Evolutionary conservation across 164 flowering plant genomes (phyloP), one percentile per base, ranked within the genome.

Genomic region (Nelumbo lutea): DNA sequence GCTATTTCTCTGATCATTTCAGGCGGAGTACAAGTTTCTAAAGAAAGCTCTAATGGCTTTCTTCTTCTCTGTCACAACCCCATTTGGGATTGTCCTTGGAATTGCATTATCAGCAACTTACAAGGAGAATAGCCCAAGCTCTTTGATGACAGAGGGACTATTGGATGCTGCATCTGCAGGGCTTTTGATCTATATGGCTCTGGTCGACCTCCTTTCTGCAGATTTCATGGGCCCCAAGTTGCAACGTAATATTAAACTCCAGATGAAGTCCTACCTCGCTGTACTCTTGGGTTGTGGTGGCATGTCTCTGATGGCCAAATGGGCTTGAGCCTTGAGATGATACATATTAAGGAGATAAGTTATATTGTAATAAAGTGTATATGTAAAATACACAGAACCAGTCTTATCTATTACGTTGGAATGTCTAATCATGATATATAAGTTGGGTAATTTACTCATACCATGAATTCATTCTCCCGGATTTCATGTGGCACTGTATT

Each of bases 171-270:
- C 69, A 50, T 82, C 85, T 0, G 86, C 86, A 0, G 84, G 85
- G 59, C 61, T 80, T 4, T 56, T 86, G 70, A 83, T 74, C 40
- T 82, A 83, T 64, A 83, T 86, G 87, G 90, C 88, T 5, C 42
- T 86, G 76, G 90, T 86, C 7, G 85, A 86, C 59, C 85, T 86
- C 1, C 48, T 86, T 13, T 79, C 81, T 1, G 61, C 84, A 4
- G 90, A 86, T 65, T 86, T 86, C 76, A 77, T 83, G 85, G 83
- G 85, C 0, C 72, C 84, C 2, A 84, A 76, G 65, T 68, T 86
- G 64, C 90, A 86, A 48, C 64, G 61, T 0, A 83, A 71, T 38
- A 15, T 68, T 1, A 83, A 76, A 79, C 90, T 86, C 5, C 87
- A 84, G 60, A 40, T 72, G 1, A 68, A 65, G 75, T 63, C 85